Percentiles rank a stretch among this genome's conserved stretches.
Evolutionary conservation across 2,329 filamentous ascomycete genomes (phyloP).

Genomic region (Clarireedia sp.): DNA sequence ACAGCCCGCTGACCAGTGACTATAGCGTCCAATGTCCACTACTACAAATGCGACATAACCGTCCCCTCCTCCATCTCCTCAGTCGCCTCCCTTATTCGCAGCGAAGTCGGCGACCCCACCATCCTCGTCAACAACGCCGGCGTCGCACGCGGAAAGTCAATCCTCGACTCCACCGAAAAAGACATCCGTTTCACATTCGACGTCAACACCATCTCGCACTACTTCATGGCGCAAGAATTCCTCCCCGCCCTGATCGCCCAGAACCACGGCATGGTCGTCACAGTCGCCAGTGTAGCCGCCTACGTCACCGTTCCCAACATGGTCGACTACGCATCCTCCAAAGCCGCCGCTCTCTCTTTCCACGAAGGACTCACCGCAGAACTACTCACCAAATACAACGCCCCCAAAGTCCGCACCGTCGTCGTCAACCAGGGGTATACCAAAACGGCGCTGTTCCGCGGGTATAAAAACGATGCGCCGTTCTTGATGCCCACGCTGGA

Average conservation of each 20-base stretch:
- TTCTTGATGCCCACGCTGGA: slow-evolving; percentile 48
- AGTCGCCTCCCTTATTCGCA: slow-evolving; percentile 45
- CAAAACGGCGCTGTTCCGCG: slow-evolving; percentile 51
- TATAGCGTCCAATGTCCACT: slow-evolving; percentile 49
- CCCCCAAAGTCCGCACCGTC: slow-evolving; percentile 57
- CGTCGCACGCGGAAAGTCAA: slow-evolving; percentile 50
- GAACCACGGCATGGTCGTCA: slow-evolving; percentile 69
- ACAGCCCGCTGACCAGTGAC: neutral
- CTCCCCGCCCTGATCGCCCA: slow-evolving; percentile 53
- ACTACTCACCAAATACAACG: slow-evolving; percentile 51
- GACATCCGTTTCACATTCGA: slow-evolving; percentile 61
- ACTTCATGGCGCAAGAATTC: slow-evolving; percentile 59
- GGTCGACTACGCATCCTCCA: slow-evolving; percentile 60
- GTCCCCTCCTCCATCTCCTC: slow-evolving; percentile 44
- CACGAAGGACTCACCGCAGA: slow-evolving; percentile 58
- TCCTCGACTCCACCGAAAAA: slow-evolving; percentile 49
- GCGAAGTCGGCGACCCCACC: slow-evolving; percentile 54
- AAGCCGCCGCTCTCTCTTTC: slow-evolving; percentile 58
- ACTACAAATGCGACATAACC: slow-evolving; percentile 64
- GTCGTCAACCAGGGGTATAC: slow-evolving; percentile 56
- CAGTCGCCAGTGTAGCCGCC: slow-evolving; percentile 56
- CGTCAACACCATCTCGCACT: slow-evolving; percentile 62
- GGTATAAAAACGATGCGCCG: slow-evolving; percentile 42
- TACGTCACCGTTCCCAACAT: slow-evolving; percentile 54
- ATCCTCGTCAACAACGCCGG: slow-evolving; percentile 68